Evolutionary conservation across 148 eudicot species (phyloP), one percentile per base, ranked within the genome.

Genomic region (Salicornia ramosissima): DNA sequence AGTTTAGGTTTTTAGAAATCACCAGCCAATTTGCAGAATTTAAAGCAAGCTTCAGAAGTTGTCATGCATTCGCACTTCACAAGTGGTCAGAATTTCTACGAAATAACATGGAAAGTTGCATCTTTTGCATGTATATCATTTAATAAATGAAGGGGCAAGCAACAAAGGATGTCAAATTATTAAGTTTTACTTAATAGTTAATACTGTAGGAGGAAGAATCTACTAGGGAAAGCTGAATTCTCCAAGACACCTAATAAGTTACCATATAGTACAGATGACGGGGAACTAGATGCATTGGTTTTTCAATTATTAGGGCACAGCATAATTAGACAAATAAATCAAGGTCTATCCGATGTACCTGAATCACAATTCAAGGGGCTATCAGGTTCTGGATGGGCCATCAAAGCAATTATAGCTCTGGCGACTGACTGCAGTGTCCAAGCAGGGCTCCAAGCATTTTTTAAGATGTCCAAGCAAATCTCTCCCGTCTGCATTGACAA

Each of bases 401-500:
- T 94, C 83, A 94, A 73, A 72, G 98, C 97, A 74, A 94, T 94
- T 72, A 94, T 87, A 76, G 98, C 97, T 78, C 96, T 78, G 79
- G 92, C 90, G 60, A 94, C 98, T 73, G 97, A 94, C 70, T 94
- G 98, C 57, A 94, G 81, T 29, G 98, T 94, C 98, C 96, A 94
- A 62, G 96, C 98, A 69, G 97, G 98, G 73, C 98, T 94, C 98
- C 98, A 94, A 22, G 96, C 95, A 83, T 88, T 94, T 85, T 94
- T 94, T 84, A 94, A 82, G 72, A 90, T 93, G 80, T 93, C 98
- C 72, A 94, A 87, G 81, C 98, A 94, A 64, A 90, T 94, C 81
- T 90, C 98, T 79, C 98, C 97, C 1, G 97, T 94, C 98, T 93
- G 87, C 56, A 75, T 64, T 53, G n/a, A 36, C 40, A 69, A 64